Evolutionary conservation across 441 rosid species (phyloP).

Genomic region (Gossypium schwendimanii): DNA sequence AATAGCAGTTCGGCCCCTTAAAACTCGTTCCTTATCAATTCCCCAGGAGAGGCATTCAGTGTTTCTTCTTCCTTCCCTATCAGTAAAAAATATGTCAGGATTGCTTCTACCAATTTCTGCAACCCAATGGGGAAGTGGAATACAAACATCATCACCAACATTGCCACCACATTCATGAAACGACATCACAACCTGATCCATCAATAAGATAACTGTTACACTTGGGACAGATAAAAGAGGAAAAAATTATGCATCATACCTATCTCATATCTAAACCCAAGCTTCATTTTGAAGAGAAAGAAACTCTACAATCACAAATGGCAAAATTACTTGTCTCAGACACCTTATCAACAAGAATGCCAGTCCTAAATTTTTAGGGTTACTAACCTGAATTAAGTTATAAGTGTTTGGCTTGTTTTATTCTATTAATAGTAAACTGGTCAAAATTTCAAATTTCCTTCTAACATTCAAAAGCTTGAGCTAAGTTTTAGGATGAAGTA

Average conservation of each 20-base stretch:
- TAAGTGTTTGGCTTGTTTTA: neutral
- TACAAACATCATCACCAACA: slow-evolving; percentile 69
- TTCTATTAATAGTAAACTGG: neutral
- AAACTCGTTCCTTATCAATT: slow-evolving; percentile 77
- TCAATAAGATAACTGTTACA: slow-evolving; percentile 18
- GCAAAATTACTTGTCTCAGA: neutral
- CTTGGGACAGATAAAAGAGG: slow-evolving; percentile 9
- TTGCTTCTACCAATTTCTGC: slow-evolving; percentile 90
- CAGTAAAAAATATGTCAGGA: slow-evolving; percentile 91
- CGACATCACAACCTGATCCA: slow-evolving; percentile 68
- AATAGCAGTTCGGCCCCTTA: slow-evolving; percentile 87
- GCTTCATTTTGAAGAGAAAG: neutral
- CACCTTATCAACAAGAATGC: neutral
- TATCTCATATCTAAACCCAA: neutral
- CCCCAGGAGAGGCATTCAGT: slow-evolving; percentile 99
- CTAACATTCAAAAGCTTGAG: neutral
- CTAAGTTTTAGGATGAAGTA: neutral
- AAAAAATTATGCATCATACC: neutral
- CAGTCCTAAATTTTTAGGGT: neutral
- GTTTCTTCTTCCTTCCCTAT: slow-evolving; percentile 92
- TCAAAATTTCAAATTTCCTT: neutral
- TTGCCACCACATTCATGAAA: slow-evolving; percentile 78
- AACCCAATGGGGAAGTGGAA: slow-evolving; percentile 95
- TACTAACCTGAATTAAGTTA: neutral
- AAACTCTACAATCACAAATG: neutral